Evolutionary conservation across 345 rosid genomes (phyloP).

Genomic region (Punica granatum): DNA sequence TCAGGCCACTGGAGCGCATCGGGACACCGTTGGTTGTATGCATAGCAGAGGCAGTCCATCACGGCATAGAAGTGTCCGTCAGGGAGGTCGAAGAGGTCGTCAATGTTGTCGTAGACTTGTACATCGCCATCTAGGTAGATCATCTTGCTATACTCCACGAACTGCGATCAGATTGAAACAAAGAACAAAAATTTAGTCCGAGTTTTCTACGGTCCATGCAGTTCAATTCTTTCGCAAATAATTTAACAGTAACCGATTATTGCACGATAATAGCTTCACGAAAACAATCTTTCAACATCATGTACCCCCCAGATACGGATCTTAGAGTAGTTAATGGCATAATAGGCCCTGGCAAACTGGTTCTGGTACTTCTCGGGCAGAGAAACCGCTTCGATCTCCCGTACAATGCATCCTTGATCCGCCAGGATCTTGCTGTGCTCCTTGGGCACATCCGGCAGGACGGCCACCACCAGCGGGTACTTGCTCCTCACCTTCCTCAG

Average conservation of each 20-base stretch:
- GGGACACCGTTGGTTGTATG: slow-evolving; percentile 42
- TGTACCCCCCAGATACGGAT: slow-evolving; percentile 39
- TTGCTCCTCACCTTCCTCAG: slow-evolving; percentile 29
- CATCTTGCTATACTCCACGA: slow-evolving; percentile 33
- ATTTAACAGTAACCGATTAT: too few relatives aligned
- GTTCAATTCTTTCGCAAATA: too few relatives aligned
- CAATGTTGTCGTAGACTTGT: slow-evolving; percentile 32
- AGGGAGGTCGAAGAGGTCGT: slow-evolving; percentile 27
- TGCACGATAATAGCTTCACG: too few relatives aligned
- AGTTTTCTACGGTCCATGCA: too few relatives aligned
- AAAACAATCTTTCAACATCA: neutral
- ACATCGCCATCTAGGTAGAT: slow-evolving; percentile 36
- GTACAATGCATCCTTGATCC: slow-evolving; percentile 29
- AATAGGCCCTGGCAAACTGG: slow-evolving; percentile 14
- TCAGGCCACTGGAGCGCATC: slow-evolving; percentile 29
- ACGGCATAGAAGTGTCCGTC: slow-evolving; percentile 35
- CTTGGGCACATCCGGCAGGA: slow-evolving; percentile 34
- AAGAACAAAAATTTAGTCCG: too few relatives aligned
- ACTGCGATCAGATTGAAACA: slow-evolving; percentile 11
- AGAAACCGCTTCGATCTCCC: slow-evolving; percentile 31
- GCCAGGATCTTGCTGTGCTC: slow-evolving; percentile 31
- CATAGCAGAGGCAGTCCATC: slow-evolving; percentile 52
- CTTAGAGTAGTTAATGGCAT: slow-evolving; percentile 37
- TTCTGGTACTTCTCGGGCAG: slow-evolving; percentile 20
- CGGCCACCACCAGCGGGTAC: slow-evolving; percentile 35